Conservation (phyloP, 208 protist genomes). For the Trypanosoma platydactyli region DNA sequence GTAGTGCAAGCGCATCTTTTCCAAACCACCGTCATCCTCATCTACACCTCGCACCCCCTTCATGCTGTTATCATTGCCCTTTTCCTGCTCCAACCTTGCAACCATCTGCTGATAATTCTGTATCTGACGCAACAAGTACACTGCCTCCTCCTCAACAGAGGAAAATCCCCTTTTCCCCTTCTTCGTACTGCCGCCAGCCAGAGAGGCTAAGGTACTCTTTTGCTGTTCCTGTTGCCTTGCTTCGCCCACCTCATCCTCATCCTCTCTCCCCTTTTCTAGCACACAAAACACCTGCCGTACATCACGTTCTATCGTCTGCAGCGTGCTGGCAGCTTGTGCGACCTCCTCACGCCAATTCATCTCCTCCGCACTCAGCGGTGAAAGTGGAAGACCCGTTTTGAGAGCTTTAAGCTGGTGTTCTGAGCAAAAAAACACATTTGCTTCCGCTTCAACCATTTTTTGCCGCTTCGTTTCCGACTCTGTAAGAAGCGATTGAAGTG, state of each 20-base stretch:
- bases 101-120: neutral
- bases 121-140: conserved; percentile 4
- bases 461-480: neutral
- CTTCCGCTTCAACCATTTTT: conserved; percentile 17
- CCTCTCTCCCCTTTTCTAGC: neutral
- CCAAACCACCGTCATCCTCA: neutral
- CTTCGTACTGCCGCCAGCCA: too few relatives aligned
- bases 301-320: conserved; percentile 9
- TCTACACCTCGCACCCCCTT: neutral
- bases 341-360: conserved; percentile 5
- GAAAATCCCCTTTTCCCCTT: neutral
- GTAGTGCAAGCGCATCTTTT: conserved; percentile 1
- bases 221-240: neutral
- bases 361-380: conserved; percentile 9
- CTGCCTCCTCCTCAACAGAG: conserved; percentile 4
- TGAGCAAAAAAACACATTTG: conserved; percentile 11
- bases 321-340: neutral
- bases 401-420: conserved; percentile 6
- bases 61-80: neutral
- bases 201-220: neutral
- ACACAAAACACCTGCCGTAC: neutral
- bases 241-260: neutral
- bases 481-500: neutral
- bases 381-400: neutral
- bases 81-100: neutral